phyloP scores from a whole-genome alignment of 192 early-diverging fungal species.

The Coemansia sp. region DNA sequence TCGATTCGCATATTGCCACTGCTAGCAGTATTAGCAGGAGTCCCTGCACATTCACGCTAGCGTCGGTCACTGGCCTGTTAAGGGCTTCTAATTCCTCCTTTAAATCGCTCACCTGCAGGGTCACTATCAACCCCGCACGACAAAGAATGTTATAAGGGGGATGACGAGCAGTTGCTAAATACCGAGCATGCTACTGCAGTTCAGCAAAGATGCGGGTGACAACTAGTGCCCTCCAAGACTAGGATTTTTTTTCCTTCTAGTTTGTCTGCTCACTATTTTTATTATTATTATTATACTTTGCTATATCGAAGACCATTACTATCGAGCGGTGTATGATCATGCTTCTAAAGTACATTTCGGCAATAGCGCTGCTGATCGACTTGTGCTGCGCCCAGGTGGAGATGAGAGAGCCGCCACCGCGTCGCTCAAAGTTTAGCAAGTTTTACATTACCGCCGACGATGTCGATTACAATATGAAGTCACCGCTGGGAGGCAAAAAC shows the following conservation, averaged over 20 bases:
- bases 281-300: neutral
- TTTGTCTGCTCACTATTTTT: neutral
- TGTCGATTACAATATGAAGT: slow-evolving; percentile 56
- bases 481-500: slow-evolving; percentile 38
- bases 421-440: slow-evolving; percentile 51
- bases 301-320: neutral
- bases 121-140: neutral
- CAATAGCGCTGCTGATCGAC: slow-evolving; percentile 2
- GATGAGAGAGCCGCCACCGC: slow-evolving; percentile 49
- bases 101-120: neutral
- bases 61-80: neutral
- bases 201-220: neutral
- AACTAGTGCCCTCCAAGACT: neutral
- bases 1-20: too few species aligned
- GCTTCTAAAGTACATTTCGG: slow-evolving; percentile 2
- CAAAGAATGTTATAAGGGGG: neutral
- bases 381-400: slow-evolving; percentile 40
- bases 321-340: neutral
- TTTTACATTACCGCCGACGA: slow-evolving; percentile 42
- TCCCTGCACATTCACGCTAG: too few species aligned
- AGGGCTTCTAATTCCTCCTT: neutral
- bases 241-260: too few species aligned
- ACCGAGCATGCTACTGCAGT: neutral
- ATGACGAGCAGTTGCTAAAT: neutral
- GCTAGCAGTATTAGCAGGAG: too few species aligned